phyloP scores from a whole-genome alignment of 306 rosid species.

The Trichosanthes truncata region DNA sequence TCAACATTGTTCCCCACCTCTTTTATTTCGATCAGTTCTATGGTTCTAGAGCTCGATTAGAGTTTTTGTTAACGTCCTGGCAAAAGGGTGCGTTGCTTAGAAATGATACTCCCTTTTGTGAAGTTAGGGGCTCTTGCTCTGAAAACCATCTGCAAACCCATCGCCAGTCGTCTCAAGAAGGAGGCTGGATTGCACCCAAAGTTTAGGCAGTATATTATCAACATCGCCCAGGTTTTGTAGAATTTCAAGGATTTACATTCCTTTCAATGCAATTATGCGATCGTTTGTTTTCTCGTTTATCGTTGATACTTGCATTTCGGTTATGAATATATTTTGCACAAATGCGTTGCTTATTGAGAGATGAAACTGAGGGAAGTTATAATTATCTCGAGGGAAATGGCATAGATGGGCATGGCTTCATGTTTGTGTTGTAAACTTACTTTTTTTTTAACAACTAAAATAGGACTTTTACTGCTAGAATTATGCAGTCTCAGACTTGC shows the following conservation, averaged over 20 bases:
- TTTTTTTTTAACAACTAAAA: no score
- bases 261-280: not conserved
- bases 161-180: slow-evolving; percentile 34
- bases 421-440: not conserved
- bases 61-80: not conserved
- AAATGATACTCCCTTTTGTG: slow-evolving; percentile 30
- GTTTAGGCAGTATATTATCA: slow-evolving; percentile 27
- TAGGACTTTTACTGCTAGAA: not conserved
- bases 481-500: not conserved
- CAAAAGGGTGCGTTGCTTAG: not conserved
- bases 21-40: not conserved
- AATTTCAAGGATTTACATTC: not conserved
- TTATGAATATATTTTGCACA: not conserved
- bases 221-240: slow-evolving; percentile 30
- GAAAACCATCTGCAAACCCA: slow-evolving; percentile 31
- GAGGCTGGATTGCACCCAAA: slow-evolving; percentile 41
- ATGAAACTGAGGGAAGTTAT: not conserved
- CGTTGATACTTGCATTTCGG: not conserved
- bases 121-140: slow-evolving; percentile 35
- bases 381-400: not conserved
- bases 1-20: not conserved
- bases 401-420: not conserved
- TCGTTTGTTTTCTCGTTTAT: not conserved
- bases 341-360: not conserved
- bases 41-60: not conserved